Evolutionary conservation across 2,329 filamentous ascomycete species (phyloP).

Genomic region (Colletotrichum trifolii): DNA sequence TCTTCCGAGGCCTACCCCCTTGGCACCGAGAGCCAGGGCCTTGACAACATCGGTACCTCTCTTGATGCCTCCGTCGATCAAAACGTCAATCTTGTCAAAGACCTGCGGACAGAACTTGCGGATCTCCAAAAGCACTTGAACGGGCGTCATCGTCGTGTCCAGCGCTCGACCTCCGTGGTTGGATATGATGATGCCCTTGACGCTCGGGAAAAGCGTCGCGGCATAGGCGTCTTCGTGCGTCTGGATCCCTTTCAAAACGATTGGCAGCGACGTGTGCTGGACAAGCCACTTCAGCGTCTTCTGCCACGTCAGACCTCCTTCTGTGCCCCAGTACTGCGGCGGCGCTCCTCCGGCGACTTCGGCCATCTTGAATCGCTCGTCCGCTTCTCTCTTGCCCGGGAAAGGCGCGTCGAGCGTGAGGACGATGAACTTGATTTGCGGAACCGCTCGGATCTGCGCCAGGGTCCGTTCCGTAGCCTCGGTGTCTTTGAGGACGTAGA

Average conservation of each 20-base stretch:
- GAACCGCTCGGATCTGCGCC: slow-evolving; percentile 74
- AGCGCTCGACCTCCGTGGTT: slow-evolving; percentile 69
- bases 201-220: slow-evolving; percentile 41
- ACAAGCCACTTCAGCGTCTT: slow-evolving; percentile 63
- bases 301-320: slow-evolving; percentile 62
- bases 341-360: slow-evolving; percentile 47
- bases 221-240: slow-evolving; percentile 58
- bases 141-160: slow-evolving; percentile 46
- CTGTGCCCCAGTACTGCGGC: slow-evolving; percentile 48
- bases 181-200: slow-evolving; percentile 64
- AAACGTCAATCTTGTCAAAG: slow-evolving; percentile 61
- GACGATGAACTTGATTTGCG: slow-evolving; percentile 61
- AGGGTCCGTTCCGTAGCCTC: slow-evolving; percentile 57
- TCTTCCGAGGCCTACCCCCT: slow-evolving; percentile 63
- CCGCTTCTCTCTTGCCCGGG: slow-evolving; percentile 66
- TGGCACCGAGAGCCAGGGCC: slow-evolving; percentile 63
- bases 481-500: slow-evolving; percentile 82
- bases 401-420: slow-evolving; percentile 42
- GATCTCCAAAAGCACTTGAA: slow-evolving; percentile 62
- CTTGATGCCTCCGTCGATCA: slow-evolving; percentile 64
- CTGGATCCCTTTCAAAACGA: slow-evolving; percentile 69
- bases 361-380: slow-evolving; percentile 64
- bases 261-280: slow-evolving; percentile 55
- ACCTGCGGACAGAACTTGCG: slow-evolving; percentile 60
- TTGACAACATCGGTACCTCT: slow-evolving; percentile 67